phyloP scores from a whole-genome alignment of 1,284 basidiomycete genomes.

The Amylostereum chailletii region DNA sequence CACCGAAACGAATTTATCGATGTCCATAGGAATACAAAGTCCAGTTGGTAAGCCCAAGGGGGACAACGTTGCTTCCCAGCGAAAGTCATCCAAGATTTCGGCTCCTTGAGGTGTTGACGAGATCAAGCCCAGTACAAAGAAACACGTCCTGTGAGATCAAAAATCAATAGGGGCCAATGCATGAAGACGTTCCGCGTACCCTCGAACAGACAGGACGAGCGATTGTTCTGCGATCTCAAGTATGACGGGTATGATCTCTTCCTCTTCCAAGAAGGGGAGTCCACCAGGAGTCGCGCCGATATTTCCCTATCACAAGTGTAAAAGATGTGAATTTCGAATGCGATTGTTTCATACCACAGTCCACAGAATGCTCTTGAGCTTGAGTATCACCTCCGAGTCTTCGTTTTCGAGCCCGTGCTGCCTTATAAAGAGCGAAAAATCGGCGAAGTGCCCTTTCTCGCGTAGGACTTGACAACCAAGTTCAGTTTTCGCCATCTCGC shows the following conservation, averaged over 20 bases:
- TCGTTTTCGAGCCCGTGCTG: slow-evolving; percentile 80
- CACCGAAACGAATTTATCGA: slow-evolving; percentile 76
- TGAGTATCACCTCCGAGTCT: slow-evolving; percentile 78
- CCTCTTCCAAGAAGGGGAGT: slow-evolving; percentile 90
- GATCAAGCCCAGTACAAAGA: slow-evolving; percentile 86
- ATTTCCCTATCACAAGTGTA: slow-evolving; percentile 60
- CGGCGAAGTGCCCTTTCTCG: slow-evolving; percentile 85
- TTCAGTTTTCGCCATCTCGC: slow-evolving; percentile 93
- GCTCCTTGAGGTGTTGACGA: slow-evolving; percentile 69
- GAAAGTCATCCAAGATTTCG: slow-evolving; percentile 82
- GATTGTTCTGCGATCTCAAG: slow-evolving; percentile 90
- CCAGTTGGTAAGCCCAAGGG: slow-evolving; percentile 87
- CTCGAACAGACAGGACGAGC: slow-evolving; percentile 83
- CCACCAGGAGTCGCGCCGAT: slow-evolving; percentile 88
- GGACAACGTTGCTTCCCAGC: slow-evolving; percentile 87
- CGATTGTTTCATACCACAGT: slow-evolving; percentile 64
- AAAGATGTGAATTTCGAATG: no score
- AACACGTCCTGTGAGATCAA: slow-evolving; percentile 69
- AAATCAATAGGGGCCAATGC: background rate
- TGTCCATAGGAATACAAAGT: slow-evolving; percentile 79
- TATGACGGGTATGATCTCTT: slow-evolving; percentile 86
- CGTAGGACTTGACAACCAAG: slow-evolving; percentile 87
- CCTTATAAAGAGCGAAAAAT: slow-evolving; percentile 88
- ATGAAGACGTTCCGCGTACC: slow-evolving; percentile 43
- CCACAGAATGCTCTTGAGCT: slow-evolving; percentile 95